Base-by-base conservation (phyloP, 768 basidiomycete genomes). In the Chalciporus chontae region DNA sequence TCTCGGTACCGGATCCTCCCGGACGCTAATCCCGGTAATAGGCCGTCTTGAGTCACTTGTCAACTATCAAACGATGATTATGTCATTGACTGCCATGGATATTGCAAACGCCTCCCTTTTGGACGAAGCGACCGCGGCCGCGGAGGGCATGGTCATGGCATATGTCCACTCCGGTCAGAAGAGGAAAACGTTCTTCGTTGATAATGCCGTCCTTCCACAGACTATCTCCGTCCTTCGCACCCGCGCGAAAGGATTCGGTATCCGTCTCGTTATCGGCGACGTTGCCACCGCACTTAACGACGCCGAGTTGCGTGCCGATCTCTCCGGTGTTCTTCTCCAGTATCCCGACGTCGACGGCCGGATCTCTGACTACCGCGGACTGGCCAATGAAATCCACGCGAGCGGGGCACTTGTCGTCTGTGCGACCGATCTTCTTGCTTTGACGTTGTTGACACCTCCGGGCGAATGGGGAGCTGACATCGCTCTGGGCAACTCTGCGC, bases 401-500 rank as follows among this genome's bases (percentile, higher is more conserved):
- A 63, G 75, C 5, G 88, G 89, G 24, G 93, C 80, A n/a, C 77
- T 96, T 50, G 83, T 96, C 45, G 78, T 88, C 6, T 90, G 86
- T 57, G 92, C 92, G 14, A 92, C 91, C 10, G 95, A 99, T 70
- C 79, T 99, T 45, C 78, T 99, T 36, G 92, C 95, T 2, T 74
- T 98, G 66, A 92, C 94, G 2, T 77, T 93, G 76, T 76, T 99
- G 51, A 92, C 90, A 59, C 91, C 95, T 24, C 95, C 95, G 13
- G 95, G 96, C 49, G 96, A 98, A 75, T 98, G 95, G 93, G 95
- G 95, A 44, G 94, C 94, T 26, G 95, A 99, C 67, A 82, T 98
- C 55, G 94, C 91, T 8, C 74, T 95, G 40, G 96, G 96, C 34
- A 97, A 95, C 67, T 92, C 93, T 14, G 95, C 89, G 26, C 83